Conservation (phyloP, 139 green algal genomes). For the Chlamydomonas applanata region DNA sequence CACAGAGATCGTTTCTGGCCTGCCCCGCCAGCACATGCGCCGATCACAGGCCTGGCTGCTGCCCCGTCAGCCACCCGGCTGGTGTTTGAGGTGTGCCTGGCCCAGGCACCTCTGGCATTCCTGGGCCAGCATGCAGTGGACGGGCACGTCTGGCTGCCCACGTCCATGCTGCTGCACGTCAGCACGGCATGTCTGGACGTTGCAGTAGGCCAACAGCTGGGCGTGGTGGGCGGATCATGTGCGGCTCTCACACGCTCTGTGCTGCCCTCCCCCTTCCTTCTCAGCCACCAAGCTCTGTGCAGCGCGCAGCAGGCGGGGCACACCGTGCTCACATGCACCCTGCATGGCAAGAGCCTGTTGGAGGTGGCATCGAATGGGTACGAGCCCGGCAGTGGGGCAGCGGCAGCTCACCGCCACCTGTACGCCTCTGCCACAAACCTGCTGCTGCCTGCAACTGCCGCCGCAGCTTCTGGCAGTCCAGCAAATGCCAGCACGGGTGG, state of each 20-base stretch:
- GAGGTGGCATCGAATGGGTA: neutral
- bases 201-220: no score
- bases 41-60: slow-evolving; percentile 19
- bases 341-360: neutral
- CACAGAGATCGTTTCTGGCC: neutral
- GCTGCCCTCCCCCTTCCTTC: neutral
- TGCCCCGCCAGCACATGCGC: neutral
- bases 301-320: no score
- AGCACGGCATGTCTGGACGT: neutral
- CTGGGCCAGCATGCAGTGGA: neutral
- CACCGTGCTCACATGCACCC: neutral
- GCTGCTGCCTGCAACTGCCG: no score
- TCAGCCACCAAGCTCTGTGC: no score
- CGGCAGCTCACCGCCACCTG: no score
- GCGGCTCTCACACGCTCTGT: neutral
- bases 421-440: no score
- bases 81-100: slow-evolving; percentile 18
- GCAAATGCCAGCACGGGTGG: no score
- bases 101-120: slow-evolving; percentile 1
- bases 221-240: no score
- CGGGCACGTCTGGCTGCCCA: slow-evolving; percentile 8
- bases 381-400: no score
- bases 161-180: slow-evolving; percentile 24
- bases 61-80: neutral
- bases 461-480: no score